A percentile compares a stretch with the other conserved stretches of the same genome.
These are phyloP conservation scores for Trichophyton equinum DNA, from an alignment of 2,329 filamentous ascomycete species.

Conservation along the genomic window DNA sequence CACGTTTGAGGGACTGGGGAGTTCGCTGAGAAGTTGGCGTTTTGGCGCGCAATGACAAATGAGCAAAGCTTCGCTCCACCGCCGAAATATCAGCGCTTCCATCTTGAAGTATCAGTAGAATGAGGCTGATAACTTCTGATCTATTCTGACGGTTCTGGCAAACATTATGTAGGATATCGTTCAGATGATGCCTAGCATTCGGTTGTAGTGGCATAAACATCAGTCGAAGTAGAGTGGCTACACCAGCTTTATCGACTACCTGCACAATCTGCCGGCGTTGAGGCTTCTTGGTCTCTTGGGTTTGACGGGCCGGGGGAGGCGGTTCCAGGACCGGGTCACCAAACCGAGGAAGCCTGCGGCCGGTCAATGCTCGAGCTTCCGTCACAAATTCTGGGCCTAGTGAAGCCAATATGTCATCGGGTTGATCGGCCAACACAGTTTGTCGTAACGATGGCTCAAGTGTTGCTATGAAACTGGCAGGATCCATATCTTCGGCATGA, in stretches of 20 bases:
- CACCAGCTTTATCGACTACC: constrained; percentile 90
- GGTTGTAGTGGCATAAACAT: constrained; percentile 96
- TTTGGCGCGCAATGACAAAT: constrained; percentile 81
- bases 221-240: constrained; percentile 89
- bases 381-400: constrained; percentile 76
- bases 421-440: constrained; percentile 81
- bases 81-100: constrained; percentile 86
- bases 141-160: constrained; percentile 96
- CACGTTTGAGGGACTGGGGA: constrained; percentile 66
- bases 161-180: constrained; percentile 77
- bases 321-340: constrained; percentile 29
- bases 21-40: constrained; percentile 68
- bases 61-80: constrained; percentile 88
- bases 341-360: constrained; percentile 44
- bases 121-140: constrained; percentile 80
- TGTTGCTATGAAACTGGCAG: constrained; percentile 82
- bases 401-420: constrained; percentile 71
- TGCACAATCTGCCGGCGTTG: constrained; percentile 77
- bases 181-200: constrained; percentile 70
- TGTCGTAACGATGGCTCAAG: constrained; percentile 74
- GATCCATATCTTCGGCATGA: constrained; percentile 72
- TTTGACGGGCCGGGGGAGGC: constrained; percentile 21
- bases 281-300: constrained; percentile 46
- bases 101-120: constrained; percentile 89
- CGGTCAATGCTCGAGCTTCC: constrained; percentile 62